A percentile compares a stretch with the other conserved stretches of the same genome.
These are phyloP conservation scores for Sporothrix brunneoviolacea DNA, from an alignment of 2,329 filamentous ascomycete genomes.

Conservation along the genomic window DNA sequence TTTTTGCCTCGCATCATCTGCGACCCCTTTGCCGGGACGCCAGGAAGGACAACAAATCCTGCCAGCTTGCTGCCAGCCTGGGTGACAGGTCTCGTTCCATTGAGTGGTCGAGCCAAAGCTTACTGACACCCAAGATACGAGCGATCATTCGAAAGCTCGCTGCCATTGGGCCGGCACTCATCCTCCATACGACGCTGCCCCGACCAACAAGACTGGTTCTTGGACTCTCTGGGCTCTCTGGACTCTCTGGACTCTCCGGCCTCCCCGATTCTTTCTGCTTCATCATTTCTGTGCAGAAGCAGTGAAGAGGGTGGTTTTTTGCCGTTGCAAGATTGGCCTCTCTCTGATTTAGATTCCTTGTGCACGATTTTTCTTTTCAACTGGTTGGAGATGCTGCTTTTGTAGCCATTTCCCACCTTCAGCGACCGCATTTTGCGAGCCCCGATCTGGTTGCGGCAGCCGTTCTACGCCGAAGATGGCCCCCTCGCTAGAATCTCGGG, in stretches of 20 bases:
- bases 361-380: not conserved
- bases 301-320: too few relatives aligned
- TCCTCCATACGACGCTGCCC: not conserved
- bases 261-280: too few relatives aligned
- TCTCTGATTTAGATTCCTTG: too few relatives aligned
- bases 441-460: not conserved
- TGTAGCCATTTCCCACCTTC: not conserved
- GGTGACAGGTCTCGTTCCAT: not conserved
- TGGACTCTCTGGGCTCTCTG: not conserved
- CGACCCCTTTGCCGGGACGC: not conserved
- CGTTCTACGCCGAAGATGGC: conserved; percentile 7
- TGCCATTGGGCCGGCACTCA: conserved; percentile 3
- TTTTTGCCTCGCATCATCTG: not conserved
- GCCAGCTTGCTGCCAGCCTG: too few relatives aligned
- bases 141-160: not conserved
- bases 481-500: conserved; percentile 1
- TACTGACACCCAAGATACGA: not conserved
- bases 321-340: too few relatives aligned
- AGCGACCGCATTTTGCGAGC: conserved; percentile 3
- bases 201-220: not conserved
- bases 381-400: conserved; percentile 3
- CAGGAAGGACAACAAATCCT: not conserved
- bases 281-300: too few relatives aligned
- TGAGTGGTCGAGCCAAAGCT: not conserved
- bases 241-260: too few relatives aligned